Evolutionary conservation across 139 green algal genomes (phyloP), one percentile per base, ranked within the genome.

Genomic region (Picochlorum sp.): DNA sequence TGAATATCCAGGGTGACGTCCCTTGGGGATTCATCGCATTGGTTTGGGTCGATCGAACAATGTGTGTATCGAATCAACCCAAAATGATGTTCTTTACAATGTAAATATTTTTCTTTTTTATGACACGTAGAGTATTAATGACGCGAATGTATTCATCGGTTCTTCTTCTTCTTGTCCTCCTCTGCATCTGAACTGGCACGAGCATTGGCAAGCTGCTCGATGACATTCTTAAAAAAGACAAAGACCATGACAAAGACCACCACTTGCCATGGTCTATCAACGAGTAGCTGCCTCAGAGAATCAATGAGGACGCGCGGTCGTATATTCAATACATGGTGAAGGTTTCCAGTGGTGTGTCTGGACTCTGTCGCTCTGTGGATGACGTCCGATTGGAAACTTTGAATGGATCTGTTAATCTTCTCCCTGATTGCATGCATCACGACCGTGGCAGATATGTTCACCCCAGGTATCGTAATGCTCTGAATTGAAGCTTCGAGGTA

Each of bases 201-300:
- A 37, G 65, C 62, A 63, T 84, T 77, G 30, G 81, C 81, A 79
- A 87, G 77, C 62, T 87, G 79, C 72, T 87, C 73, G 23, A 87
- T 58, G 45, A 84, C 81, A 65, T 45, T 61, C 10, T 67, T 69
- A 56, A 86, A 20, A 34, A 86, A 86, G 63, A 67, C 71, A 30
- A 56, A 62, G 7, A 87, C 69, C 59, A 87, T 70, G 10, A 83
- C 26, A 18, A 76, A 24, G 13, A 82, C 60, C 3, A 85, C 9
- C 3, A 41, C 47, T 16, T 56, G 37, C 81, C 75, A 85, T 1
- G 58, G 55, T 6, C 51, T 59, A 10, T 20, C 34, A 41, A 41
- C 34, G 34, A 41, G 8, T 41, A 41, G 34, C 34, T 41, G 34
- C 34, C 34, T 41, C 34, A 41, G 34, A 41, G 34, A 41, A 41